Base-by-base conservation (phyloP, 2,329 filamentous ascomycete genomes). In the Hymenotorrendiella dingleyae region DNA sequence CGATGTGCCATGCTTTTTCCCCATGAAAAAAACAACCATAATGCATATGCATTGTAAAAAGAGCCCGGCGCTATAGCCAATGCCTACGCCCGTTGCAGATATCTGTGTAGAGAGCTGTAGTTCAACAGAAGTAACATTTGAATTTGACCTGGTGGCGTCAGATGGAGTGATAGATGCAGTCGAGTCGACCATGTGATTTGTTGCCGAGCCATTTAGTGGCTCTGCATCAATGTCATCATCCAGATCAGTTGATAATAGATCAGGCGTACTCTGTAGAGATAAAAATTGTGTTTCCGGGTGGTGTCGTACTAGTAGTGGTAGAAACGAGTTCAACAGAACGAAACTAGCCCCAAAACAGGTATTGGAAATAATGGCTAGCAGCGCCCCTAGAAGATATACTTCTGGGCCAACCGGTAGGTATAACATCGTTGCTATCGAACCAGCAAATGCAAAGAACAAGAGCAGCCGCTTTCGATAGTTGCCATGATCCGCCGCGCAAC, bases 261-360 rank as follows among this genome's bases (percentile, higher is more conserved):
- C 56, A 6, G 57, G 57, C 12, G 52, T 57, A 11, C 34, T 36
- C 6, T 54, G 48, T 3, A 49, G 56, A 35, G 38, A 52, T 16
- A 45, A 46, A 34, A 56, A 58, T 47, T 61, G 58, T 20, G 55
- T 47, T 37, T 53, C 57, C 3, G 59, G 83, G 62, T 97, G 89
- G 60, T 94, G 81, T 35, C 91, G 79, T 44, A 97, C 93, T 8
- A 98, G 74, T 7, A 98, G 71, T 0, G 93, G 93, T 32, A 98
- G 70, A 58, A 96, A 98, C 0, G 90, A 95, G 66, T 98, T 98
- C 34, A 98, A 70, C 10, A 98, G 74, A 3, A 98, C 93, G 62
- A 95, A 97, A 0, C 89, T 95, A 12, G 90, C 89, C 17, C 93
- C 93, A 60, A 96, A 94, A 33, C 88, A 91, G 1, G 88, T 94